Evolutionary conservation across 139 green algal genomes (phyloP).

Genomic region (Choricystis sp.): DNA sequence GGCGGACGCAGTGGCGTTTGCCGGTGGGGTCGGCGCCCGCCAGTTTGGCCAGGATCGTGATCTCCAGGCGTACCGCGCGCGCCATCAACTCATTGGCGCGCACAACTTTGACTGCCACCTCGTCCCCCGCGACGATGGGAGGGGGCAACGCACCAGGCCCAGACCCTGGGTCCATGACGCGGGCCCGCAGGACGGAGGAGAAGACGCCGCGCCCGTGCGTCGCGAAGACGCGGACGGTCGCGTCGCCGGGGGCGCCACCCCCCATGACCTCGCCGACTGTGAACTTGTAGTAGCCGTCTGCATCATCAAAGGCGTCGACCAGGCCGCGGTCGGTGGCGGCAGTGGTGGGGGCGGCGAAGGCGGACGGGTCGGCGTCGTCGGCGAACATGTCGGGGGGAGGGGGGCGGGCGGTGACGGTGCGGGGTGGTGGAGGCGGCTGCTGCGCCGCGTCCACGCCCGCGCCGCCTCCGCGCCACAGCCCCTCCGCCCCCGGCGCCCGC

Average conservation of each 20-base stretch:
- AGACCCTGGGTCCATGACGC: conserved; percentile 29
- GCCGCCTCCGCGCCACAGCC: neutral
- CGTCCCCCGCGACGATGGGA: conserved; percentile 3
- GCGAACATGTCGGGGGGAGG: neutral
- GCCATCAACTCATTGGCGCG: conserved; percentile 71
- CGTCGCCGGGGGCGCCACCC: too few relatives aligned
- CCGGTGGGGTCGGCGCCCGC: conserved; percentile 61
- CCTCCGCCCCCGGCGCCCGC: too few relatives aligned
- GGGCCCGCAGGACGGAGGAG: conserved; percentile 71
- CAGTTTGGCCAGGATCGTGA: conserved; percentile 68
- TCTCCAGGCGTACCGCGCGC: conserved; percentile 54
- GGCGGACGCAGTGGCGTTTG: conserved; percentile 72
- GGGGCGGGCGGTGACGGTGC: neutral
- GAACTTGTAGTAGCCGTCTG: conserved; percentile 95
- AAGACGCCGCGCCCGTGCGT: conserved; percentile 86
- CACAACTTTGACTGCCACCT: conserved; percentile 85
- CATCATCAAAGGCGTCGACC: conserved; percentile 80
- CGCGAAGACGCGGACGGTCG: conserved; percentile 59
- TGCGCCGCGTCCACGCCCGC: too few relatives aligned
- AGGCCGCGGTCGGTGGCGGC: conserved; percentile 16
- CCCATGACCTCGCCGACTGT: conserved; percentile 80
- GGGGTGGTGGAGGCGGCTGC: too few relatives aligned
- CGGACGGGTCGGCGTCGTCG: neutral
- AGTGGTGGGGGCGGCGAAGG: neutral
- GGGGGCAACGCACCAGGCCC: neutral